phyloP scores from a whole-genome alignment of 345 rosid species.

The Citrus sp. region DNA sequence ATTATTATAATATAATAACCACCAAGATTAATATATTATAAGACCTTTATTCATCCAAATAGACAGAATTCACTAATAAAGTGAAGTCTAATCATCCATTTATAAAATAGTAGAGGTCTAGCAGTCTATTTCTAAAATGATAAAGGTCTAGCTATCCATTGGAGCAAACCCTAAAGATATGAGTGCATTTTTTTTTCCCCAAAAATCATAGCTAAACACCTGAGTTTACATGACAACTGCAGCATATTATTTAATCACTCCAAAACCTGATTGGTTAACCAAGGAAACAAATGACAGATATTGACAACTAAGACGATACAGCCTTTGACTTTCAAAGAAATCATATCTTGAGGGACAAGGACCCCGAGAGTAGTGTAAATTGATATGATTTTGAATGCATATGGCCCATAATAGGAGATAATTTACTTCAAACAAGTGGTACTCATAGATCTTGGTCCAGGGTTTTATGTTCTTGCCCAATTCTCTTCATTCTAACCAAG shows the following conservation, averaged over 20 bases:
- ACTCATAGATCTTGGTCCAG: not conserved
- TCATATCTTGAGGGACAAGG: not conserved
- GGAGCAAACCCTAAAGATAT: accelerated
- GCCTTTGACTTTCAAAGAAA: not conserved
- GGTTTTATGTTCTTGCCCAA: not conserved
- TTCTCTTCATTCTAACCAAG: not conserved
- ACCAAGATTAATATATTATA: too few relatives aligned
- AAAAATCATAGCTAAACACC: not conserved
- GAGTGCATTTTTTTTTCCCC: not conserved
- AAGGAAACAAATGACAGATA: not conserved
- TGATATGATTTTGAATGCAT: not conserved
- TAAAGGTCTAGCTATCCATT: not conserved
- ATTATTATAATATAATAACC: not conserved
- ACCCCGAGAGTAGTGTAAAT: not conserved
- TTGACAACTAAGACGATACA: not conserved
- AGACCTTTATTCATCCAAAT: too few relatives aligned
- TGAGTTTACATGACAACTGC: not conserved
- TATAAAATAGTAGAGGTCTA: not conserved
- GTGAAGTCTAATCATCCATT: too few relatives aligned
- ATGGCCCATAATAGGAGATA: not conserved
- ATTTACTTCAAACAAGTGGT: not conserved
- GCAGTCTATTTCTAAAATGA: too few relatives aligned
- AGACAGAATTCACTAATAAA: not conserved
- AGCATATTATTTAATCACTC: not conserved
- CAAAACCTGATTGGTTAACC: not conserved